Conservation (phyloP, 208 protist species). For the Acanthamoeba castellanii region DNA sequence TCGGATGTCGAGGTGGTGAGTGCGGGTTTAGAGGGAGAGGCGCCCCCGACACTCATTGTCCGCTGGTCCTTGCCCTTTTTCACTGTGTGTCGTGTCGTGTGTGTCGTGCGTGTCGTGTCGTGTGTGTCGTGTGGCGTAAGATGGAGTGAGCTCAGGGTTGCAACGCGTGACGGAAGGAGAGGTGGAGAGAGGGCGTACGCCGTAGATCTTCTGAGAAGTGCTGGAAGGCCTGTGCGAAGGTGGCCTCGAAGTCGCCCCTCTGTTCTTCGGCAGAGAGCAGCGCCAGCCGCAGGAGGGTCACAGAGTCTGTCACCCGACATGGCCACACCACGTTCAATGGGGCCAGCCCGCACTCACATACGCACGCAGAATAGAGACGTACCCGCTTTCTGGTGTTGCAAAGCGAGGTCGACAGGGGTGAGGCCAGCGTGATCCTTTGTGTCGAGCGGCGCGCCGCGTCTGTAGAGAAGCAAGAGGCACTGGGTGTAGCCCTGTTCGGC, state of each 20-base stretch:
- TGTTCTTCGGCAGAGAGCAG: slow-evolving; percentile 5
- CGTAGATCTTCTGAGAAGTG: slow-evolving; percentile 13
- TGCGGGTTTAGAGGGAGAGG: too few relatives aligned
- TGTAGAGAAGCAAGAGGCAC: not conserved
- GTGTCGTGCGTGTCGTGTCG: too few relatives aligned
- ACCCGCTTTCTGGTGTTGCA: not conserved
- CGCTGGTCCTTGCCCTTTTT: not conserved
- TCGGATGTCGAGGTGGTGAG: not conserved
- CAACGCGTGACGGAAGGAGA: not conserved
- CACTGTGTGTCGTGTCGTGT: too few relatives aligned
- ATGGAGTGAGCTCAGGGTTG: too few relatives aligned
- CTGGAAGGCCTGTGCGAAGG: slow-evolving; percentile 11
- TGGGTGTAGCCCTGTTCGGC: not conserved
- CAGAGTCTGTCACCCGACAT: not conserved
- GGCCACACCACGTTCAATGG: too few relatives aligned
- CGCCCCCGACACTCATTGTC: too few relatives aligned
- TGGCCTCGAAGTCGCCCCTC: not conserved
- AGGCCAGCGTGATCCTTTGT: not conserved
- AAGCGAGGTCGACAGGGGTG: not conserved
- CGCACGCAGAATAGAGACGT: not conserved
- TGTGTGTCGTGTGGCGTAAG: too few relatives aligned
- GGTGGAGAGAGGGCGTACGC: not conserved
- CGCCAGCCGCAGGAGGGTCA: slow-evolving; percentile 29
- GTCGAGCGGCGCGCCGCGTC: slow-evolving; percentile 4
- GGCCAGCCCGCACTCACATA: too few relatives aligned